Evolutionary conservation across 177 flowering plant species (phyloP).

Genomic region (Vitis hybrid): DNA sequence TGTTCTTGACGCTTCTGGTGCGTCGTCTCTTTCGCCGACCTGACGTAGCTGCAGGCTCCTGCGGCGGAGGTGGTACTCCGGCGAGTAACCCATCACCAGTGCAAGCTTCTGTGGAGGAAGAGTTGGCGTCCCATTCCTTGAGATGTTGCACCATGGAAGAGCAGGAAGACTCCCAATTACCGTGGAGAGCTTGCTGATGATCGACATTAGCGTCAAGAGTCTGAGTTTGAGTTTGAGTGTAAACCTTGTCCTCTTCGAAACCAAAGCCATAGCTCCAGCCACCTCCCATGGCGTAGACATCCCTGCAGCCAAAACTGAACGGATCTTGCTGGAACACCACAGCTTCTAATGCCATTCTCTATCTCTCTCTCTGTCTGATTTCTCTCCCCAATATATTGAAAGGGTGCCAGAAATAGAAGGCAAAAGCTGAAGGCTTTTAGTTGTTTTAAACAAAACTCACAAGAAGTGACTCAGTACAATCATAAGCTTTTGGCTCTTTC

Average conservation of each 20-base stretch:
- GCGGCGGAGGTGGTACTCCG: constrained; percentile 1
- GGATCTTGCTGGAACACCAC: constrained; percentile 35
- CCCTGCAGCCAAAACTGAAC: constrained; percentile 20
- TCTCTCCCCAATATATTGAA: background rate
- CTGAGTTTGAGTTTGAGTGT: constrained; percentile 9
- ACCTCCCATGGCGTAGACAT: background rate
- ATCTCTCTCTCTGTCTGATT: constrained; percentile 2
- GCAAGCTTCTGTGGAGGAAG: constrained; percentile 35
- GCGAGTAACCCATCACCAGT: constrained; percentile 17
- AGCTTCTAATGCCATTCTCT: constrained; percentile 30
- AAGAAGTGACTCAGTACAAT: too few species aligned
- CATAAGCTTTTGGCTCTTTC: too few species aligned
- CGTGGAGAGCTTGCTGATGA: constrained; percentile 7
- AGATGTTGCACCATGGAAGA: constrained; percentile 26
- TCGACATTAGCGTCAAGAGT: constrained; percentile 10
- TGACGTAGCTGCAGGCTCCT: constrained; percentile 6
- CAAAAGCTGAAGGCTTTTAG: too few species aligned
- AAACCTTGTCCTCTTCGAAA: constrained; percentile 17
- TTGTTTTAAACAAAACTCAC: too few species aligned
- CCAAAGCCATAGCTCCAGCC: constrained; percentile 23
- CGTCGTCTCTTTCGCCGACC: constrained; percentile 47
- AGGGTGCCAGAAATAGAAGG: background rate
- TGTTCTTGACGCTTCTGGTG: constrained; percentile 52
- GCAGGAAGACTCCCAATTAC: constrained; percentile 33
- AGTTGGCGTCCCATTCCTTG: constrained; percentile 39